Evolutionary conservation across 83 land plant species (phyloP), one percentile per base, ranked within the genome.

Genomic region (Picea abies): DNA sequence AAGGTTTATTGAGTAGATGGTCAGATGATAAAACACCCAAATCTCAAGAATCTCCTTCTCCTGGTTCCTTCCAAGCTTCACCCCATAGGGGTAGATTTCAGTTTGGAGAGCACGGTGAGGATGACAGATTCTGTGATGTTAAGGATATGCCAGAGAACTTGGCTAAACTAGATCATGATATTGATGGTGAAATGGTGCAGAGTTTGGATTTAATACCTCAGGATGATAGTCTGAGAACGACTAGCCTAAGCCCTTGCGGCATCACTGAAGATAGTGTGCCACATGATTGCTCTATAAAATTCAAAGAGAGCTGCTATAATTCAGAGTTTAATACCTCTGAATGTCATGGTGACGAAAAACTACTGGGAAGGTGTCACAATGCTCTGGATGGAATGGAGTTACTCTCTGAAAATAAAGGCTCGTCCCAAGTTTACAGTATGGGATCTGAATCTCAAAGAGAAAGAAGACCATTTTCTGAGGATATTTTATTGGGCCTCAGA

Each of bases 1-100:
- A 79, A 25, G 69, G 39, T 63, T 84, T 63, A n/a, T 79, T 79
- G 60, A 32, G 66, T 26, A 67, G 66, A 14, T 67, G 52, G 76
- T 39, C 52, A 47, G 67, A 80, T 41, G 23, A 20, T 65, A 63
- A 65, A 20, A 22, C 64, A 23, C 82, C 26, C 44, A 71, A 71
- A 65, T 35, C n/a, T 65, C 78, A 80, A 39, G 71, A 58, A 63
- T 23, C 70, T 19, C 47, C 26, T 29, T 12, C 22, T 29, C 3
- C 41, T 22, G 41, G 32, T 65, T 67, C 66, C 49, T 39, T 8
- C 61, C 8, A 60, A 65, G 82, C 1, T 60, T 80, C 69, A 37
- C 37, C 2, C 8, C 70, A 58, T 69, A 63, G 68, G 11, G 15
- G n/a, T 11, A 17, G 25, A 25, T 65, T 79, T 29, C 80, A 79